Base-by-base conservation (phyloP, 2,329 filamentous ascomycete species). In the Aureobasidium uvarum region DNA sequence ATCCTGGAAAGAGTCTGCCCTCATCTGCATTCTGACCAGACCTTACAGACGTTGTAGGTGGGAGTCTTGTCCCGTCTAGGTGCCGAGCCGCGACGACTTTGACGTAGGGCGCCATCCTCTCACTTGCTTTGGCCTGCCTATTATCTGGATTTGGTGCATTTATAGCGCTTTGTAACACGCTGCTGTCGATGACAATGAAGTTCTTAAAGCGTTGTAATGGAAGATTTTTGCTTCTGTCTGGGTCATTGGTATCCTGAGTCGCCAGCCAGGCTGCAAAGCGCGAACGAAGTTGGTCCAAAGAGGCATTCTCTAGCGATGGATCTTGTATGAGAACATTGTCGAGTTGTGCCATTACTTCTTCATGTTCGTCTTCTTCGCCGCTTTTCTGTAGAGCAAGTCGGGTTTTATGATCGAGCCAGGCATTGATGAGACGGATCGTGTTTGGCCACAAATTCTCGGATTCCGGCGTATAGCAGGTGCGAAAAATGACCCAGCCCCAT, bases 261-360 rank as follows among this genome's bases (percentile, higher is more conserved):
- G 48, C 48, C 31, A 51, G 31, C 48, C 48, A 51, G 23, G 23
- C 23, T 14, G 23, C 31, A 20, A 51, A 51, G 31, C 31, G 48
- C 48, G 31, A 25, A 16, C 48, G 48, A 14, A 51, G 23, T 51
- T 51, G 48, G 48, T 51, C 48, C 18, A 51, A 51, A n/a, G 48
- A 51, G 6, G 48, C 46, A 13, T 51, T 51, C 14, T 28, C 48
- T 14, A 51, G 48, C 23, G 48, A 51, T 28, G 48, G 48, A 14
- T 51, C 48, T 14, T 51, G 13, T 14, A 51, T 51, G 20, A 51
- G 23, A 51, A 51, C 48, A 28, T 25, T 25, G 48, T 51, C 31
- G 48, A 28, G 31, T 51, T 51, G 48, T 33, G 48, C 48, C 48
- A 51, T 51, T 6, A 51, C 48, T 51, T 51, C 48, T 14, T 33